Conservation (phyloP, 2,329 filamentous ascomycete species). For the Sporothrix dimorphospora region DNA sequence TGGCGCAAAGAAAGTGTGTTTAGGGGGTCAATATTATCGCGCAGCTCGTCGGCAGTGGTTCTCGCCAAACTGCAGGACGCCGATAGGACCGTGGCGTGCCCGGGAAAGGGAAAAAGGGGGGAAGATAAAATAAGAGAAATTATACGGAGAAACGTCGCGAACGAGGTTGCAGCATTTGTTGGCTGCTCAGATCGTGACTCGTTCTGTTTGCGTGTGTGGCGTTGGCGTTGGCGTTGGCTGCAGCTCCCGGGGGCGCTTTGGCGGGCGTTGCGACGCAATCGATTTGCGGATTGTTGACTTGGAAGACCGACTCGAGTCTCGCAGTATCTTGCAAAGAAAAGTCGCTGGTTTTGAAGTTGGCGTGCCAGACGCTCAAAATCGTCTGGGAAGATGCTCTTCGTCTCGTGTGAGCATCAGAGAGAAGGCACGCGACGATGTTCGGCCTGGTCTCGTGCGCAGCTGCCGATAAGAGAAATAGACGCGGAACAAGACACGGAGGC, state of each 20-base stretch:
- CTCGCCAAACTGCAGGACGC: not conserved
- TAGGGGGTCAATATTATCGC: not conserved
- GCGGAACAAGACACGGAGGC: slow-evolving; percentile 7
- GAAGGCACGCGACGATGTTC: slow-evolving; percentile 12
- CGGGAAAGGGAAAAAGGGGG: not conserved
- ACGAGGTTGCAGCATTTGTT: not conserved
- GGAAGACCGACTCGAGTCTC: not conserved
- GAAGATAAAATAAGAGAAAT: not conserved
- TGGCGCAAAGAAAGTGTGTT: not conserved
- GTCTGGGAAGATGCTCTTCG: not conserved
- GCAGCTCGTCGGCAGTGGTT: not conserved
- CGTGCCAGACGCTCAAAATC: not conserved
- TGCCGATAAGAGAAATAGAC: slow-evolving; percentile 4
- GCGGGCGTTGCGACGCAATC: not conserved
- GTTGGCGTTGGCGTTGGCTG: too few relatives aligned
- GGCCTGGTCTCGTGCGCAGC: slow-evolving; percentile 24
- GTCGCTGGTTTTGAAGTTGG: not conserved
- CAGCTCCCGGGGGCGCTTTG: not conserved
- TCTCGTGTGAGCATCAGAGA: not conserved
- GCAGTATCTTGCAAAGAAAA: not conserved
- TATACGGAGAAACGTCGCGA: not conserved
- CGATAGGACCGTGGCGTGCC: not conserved
- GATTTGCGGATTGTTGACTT: not conserved
- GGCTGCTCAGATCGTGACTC: not conserved
- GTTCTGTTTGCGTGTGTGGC: not conserved